Conservation (phyloP, 345 rosid genomes). For the Rhodamnia argentea region DNA sequence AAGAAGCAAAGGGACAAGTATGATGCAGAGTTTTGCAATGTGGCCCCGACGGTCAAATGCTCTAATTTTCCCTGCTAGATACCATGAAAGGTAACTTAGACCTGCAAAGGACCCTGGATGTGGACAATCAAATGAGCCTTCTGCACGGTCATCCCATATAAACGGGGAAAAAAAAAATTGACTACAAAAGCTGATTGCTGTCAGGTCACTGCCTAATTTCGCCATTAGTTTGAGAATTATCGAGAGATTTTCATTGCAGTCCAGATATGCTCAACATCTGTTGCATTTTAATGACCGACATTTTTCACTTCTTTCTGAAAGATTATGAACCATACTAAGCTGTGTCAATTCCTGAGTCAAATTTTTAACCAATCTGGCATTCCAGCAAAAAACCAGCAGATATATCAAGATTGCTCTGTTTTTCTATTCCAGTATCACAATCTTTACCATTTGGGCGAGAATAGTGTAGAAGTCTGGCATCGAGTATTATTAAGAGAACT, state of each 20-base stretch:
- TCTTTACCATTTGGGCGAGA: not conserved
- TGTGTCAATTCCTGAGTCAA: not conserved
- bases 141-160: not conserved
- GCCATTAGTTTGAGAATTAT: not conserved
- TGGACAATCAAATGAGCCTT: not conserved
- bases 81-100: constrained; percentile 46
- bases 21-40: constrained; percentile 41
- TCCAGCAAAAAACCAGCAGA: not conserved
- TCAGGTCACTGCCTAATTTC: not conserved
- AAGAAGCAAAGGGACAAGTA: constrained; percentile 36
- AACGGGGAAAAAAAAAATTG: not conserved
- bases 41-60: constrained; percentile 48
- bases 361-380: not conserved
- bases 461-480: not conserved
- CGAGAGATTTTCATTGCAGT: not conserved
- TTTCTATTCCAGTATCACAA: not conserved
- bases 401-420: not conserved
- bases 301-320: not conserved
- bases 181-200: not conserved
- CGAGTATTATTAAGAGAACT: not conserved
- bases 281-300: not conserved
- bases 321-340: not conserved
- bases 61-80: constrained; percentile 52
- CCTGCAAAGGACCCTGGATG: constrained; percentile 68
- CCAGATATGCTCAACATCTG: not conserved